Evolutionary conservation across 2,329 filamentous ascomycete genomes (phyloP).

Genomic region (Pestalotiopsis sp.): DNA sequence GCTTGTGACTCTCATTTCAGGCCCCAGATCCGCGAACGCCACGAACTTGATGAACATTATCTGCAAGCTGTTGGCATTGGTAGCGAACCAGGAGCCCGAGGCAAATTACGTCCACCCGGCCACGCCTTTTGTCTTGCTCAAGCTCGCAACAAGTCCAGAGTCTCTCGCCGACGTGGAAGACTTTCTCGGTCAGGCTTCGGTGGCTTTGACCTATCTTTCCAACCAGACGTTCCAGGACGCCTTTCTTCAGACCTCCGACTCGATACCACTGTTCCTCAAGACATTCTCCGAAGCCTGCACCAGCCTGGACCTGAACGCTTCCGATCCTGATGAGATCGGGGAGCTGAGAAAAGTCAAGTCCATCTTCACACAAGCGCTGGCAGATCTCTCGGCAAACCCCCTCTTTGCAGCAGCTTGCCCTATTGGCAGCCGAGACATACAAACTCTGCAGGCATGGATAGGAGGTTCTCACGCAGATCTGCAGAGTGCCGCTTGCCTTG

Average conservation of each 20-base stretch:
- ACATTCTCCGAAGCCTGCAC: slow-evolving; percentile 52
- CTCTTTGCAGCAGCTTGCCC: slow-evolving; percentile 45
- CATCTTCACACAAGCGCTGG: slow-evolving; percentile 52
- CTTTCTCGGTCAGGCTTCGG: slow-evolving; percentile 53
- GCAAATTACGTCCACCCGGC: slow-evolving; percentile 42
- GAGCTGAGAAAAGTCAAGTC: slow-evolving; percentile 52
- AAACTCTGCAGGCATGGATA: slow-evolving; percentile 52
- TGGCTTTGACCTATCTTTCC: slow-evolving; percentile 59
- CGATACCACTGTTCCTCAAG: slow-evolving; percentile 46
- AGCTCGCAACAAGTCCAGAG: slow-evolving; percentile 44
- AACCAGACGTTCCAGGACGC: slow-evolving; percentile 52
- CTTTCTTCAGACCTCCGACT: slow-evolving; percentile 42
- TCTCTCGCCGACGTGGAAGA: slow-evolving; percentile 53
- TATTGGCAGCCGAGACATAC: slow-evolving; percentile 43
- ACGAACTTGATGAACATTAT: slow-evolving; percentile 51
- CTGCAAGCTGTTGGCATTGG: slow-evolving; percentile 58
- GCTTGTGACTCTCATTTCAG: slow-evolving; percentile 52
- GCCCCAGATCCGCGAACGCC: slow-evolving; percentile 43
- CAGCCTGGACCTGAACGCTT: slow-evolving; percentile 41
- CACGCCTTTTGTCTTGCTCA: slow-evolving; percentile 53
- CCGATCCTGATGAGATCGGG: slow-evolving; percentile 48
- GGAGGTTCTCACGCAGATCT: slow-evolving; percentile 42
- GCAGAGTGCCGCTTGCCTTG: slow-evolving; percentile 61
- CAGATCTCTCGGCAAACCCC: slow-evolving; percentile 53
- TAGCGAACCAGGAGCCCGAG: slow-evolving; percentile 56